phyloP scores from a whole-genome alignment of 345 rosid species.

The Eucalyptus fibrosa region DNA sequence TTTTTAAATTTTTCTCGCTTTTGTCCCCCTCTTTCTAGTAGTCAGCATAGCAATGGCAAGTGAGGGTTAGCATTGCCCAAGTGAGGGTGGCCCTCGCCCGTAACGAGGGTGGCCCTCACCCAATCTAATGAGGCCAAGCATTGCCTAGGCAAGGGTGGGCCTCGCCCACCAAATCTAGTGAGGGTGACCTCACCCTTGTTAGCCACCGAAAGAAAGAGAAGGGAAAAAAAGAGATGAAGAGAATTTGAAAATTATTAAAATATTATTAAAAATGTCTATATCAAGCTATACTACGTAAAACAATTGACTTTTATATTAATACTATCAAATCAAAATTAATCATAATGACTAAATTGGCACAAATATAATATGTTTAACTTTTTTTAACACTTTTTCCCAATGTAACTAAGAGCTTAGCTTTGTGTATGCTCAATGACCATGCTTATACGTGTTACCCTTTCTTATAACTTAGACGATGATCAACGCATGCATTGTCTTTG shows the following conservation, averaged over 20 bases:
- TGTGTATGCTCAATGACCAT: background rate
- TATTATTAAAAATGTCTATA: too few species aligned
- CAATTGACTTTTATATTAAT: too few species aligned
- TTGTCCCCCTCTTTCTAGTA: background rate
- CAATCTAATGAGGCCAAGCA: too few species aligned
- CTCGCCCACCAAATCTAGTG: too few species aligned
- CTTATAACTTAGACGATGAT: background rate
- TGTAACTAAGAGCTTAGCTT: background rate
- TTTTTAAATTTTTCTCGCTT: too few species aligned
- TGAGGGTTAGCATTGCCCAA: accelerated
- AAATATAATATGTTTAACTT: background rate
- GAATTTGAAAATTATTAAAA: too few species aligned
- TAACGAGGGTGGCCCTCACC: background rate
- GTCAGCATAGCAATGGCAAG: background rate
- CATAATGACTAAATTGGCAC: too few species aligned
- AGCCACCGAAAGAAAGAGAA: accelerated
- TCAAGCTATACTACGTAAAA: accelerated
- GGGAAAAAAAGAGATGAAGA: background rate
- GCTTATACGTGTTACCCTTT: background rate
- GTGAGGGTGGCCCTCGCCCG: background rate
- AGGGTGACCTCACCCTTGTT: background rate
- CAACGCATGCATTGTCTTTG: background rate
- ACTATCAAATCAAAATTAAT: too few species aligned
- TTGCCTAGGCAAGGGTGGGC: too few species aligned
- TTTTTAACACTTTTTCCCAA: background rate